These are phyloP conservation scores for Dimocarpus longan DNA, from an alignment of 345 rosid species.

Conservation along the genomic window DNA sequence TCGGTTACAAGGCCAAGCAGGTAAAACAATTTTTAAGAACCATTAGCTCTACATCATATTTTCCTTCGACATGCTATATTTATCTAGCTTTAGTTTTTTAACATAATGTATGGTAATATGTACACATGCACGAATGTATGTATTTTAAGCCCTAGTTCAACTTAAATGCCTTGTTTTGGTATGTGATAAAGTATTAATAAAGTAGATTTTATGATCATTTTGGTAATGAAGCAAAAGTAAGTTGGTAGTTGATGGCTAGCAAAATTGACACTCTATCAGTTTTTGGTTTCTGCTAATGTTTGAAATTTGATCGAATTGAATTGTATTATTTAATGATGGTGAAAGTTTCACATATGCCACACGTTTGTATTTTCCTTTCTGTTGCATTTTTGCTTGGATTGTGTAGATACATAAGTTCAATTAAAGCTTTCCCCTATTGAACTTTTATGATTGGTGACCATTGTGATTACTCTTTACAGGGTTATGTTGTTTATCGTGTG, in stretches of 20 bases:
- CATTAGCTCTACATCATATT: not conserved
- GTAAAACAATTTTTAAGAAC: slow-evolving; percentile 22
- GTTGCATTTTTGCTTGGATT: not conserved
- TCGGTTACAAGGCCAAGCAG: slow-evolving; percentile 99
- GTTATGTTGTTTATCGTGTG: slow-evolving; percentile 74
- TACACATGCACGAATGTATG: not conserved
- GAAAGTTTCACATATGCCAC: not conserved
- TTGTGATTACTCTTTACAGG: slow-evolving; percentile 37
- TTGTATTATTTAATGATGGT: not conserved
- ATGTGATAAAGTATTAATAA: not conserved
- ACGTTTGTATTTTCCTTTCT: not conserved
- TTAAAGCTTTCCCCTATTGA: not conserved
- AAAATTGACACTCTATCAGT: not conserved
- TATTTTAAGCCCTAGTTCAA: not conserved
- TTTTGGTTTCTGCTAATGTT: not conserved
- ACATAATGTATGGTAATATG: not conserved
- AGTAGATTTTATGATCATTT: not conserved
- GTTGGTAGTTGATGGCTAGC: not conserved
- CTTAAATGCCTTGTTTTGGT: not conserved
- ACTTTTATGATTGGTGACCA: not conserved
- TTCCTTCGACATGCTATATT: not conserved
- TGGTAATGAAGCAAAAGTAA: not conserved
- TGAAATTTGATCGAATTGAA: not conserved
- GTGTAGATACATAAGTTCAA: not conserved
- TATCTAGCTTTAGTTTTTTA: not conserved